These are phyloP conservation scores for Aspergillus hancockii DNA, from an alignment of 495 filamentous ascomycete species.

Conservation along the genomic window DNA sequence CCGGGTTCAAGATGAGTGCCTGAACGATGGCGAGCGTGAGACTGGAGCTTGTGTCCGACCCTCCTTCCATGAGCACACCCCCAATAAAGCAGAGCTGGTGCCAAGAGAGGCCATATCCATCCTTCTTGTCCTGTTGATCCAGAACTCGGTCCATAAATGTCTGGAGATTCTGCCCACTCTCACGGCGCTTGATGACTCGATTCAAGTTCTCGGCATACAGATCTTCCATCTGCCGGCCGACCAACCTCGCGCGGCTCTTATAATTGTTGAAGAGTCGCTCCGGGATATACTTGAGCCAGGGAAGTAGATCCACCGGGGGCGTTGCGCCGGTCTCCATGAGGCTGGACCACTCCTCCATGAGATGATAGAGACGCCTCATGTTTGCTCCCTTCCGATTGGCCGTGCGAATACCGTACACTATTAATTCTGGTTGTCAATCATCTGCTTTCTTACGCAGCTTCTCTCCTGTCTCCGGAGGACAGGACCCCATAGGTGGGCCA, in stretches of 20 bases:
- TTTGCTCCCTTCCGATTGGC: constrained; percentile 17
- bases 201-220: constrained; percentile 34
- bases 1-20: constrained; percentile 41
- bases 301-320: constrained; percentile 52
- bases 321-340: constrained; percentile 51
- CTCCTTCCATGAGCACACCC: constrained; percentile 46
- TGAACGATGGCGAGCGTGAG: constrained; percentile 41
- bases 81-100: constrained; percentile 38
- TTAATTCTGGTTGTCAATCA: not conserved
- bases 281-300: constrained; percentile 44
- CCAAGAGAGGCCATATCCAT: constrained; percentile 14
- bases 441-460: not conserved
- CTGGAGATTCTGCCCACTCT: constrained; percentile 28
- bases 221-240: constrained; percentile 41
- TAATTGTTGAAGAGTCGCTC: constrained; percentile 44
- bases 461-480: not conserved
- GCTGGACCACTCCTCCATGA: constrained; percentile 52
- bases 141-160: constrained; percentile 40
- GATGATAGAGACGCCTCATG: constrained; percentile 41
- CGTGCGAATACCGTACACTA: constrained; percentile 47
- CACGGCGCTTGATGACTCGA: constrained; percentile 14
- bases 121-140: constrained; percentile 42
- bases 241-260: constrained; percentile 30
- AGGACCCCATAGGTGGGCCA: too few relatives aligned
- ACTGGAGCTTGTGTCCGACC: constrained; percentile 44